phyloP scores from a whole-genome alignment of 1,139 yeast genomes.

The Hansenula lynferdii region DNA sequence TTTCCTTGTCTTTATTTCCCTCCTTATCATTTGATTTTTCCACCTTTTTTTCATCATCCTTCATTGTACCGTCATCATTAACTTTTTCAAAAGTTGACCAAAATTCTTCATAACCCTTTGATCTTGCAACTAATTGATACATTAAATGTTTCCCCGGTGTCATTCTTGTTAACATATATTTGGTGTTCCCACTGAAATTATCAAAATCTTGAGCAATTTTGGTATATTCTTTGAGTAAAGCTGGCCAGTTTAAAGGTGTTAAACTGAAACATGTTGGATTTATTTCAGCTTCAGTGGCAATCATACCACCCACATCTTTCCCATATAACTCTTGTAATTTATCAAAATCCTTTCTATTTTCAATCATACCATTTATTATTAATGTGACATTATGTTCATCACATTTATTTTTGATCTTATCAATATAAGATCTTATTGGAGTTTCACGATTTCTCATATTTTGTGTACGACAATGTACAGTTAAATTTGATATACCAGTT shows the following conservation, averaged over 20 bases:
- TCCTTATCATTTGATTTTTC: too few relatives aligned
- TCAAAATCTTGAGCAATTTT: conserved; percentile 49
- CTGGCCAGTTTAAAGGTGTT: conserved; percentile 49
- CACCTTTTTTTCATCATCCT: conserved; percentile 3
- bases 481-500: conserved; percentile 82
- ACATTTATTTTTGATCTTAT: conserved; percentile 58
- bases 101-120: conserved; percentile 53
- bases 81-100: conserved; percentile 8
- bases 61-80: conserved; percentile 11
- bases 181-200: conserved; percentile 67
- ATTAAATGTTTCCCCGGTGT: conserved; percentile 72
- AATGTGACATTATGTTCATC: conserved; percentile 61
- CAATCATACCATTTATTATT: conserved; percentile 76
- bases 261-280: conserved; percentile 73
- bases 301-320: conserved; percentile 77
- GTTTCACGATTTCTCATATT: conserved; percentile 85
- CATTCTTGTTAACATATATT: conserved; percentile 73
- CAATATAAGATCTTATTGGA: conserved; percentile 65
- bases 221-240: conserved; percentile 51
- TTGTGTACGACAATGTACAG: conserved; percentile 87
- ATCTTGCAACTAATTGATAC: conserved; percentile 52
- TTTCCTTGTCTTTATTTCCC: too few relatives aligned
- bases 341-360: conserved; percentile 48
- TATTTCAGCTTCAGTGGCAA: conserved; percentile 85
- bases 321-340: conserved; percentile 49